Conservation (phyloP, 352 stramenopile species). For the Pythium brassicae region DNA sequence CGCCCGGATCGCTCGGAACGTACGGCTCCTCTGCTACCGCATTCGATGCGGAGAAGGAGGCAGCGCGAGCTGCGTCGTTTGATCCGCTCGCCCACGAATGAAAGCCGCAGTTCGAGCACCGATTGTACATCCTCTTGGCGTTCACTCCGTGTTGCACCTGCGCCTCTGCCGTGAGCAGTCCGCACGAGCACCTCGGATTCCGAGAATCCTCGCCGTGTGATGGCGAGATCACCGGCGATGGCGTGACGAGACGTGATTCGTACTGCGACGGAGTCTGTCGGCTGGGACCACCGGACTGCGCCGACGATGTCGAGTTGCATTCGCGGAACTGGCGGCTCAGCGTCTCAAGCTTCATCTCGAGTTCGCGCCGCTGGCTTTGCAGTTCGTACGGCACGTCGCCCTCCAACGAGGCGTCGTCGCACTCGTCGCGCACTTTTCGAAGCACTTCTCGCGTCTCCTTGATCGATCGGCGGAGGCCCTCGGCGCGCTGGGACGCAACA, state of each 20-base stretch:
- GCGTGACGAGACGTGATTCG: constrained; percentile 5
- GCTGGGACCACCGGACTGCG: constrained; percentile 4
- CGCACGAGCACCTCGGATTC: constrained; percentile 52
- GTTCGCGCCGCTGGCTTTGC: constrained; percentile 28
- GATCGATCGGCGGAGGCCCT: constrained; percentile 45
- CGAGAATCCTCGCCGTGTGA: constrained; percentile 10
- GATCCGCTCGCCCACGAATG: constrained; percentile 59
- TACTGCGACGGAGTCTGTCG: constrained; percentile 15
- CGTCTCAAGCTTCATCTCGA: constrained; percentile 58
- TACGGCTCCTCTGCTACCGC: constrained; percentile 22
- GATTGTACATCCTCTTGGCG: constrained; percentile 60
- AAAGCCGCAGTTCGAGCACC: constrained; percentile 71
- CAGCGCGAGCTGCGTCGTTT: constrained; percentile 7
- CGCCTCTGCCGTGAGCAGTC: constrained; percentile 47
- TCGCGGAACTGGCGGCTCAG: constrained; percentile 61
- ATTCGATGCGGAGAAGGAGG: constrained; percentile 9
- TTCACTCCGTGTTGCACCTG: constrained; percentile 69
- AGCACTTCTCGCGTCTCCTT: constrained; percentile 59
- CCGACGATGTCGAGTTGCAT: constrained; percentile 28
- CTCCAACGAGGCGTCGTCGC: constrained; percentile 78
- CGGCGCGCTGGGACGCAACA: constrained; percentile 14
- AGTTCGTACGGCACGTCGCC: constrained; percentile 61
- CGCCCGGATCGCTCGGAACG: constrained; percentile 38
- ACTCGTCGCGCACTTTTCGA: constrained; percentile 67
- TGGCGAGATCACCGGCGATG: constrained; percentile 1